Conservation (phyloP, 2,329 filamentous ascomycete species). For the Diaporthe humulicola region DNA sequence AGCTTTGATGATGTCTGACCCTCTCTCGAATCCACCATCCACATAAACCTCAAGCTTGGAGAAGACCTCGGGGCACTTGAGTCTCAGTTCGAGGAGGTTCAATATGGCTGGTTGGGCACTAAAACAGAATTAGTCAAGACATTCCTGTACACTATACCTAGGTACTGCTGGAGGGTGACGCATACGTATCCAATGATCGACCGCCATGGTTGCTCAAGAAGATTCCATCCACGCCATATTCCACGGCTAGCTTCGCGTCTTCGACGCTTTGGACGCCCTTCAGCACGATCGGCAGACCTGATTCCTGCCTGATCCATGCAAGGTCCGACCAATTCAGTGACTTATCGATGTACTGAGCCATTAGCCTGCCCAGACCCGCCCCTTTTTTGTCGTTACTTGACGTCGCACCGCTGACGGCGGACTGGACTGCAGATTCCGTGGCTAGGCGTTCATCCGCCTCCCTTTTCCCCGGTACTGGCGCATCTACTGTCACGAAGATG, state of each 20-base stretch:
- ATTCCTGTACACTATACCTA: too few relatives aligned
- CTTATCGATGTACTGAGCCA: slow-evolving; percentile 65
- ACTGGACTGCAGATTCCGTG: slow-evolving; percentile 54
- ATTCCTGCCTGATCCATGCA: slow-evolving; percentile 62
- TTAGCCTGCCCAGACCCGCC: slow-evolving; percentile 64
- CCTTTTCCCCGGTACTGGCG: slow-evolving; percentile 67
- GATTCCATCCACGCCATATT: slow-evolving; percentile 51
- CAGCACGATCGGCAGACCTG: slow-evolving; percentile 64
- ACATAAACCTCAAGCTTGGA: slow-evolving; percentile 64
- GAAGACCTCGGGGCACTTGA: slow-evolving; percentile 63
- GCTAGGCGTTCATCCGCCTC: slow-evolving; percentile 68
- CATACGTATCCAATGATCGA: slow-evolving; percentile 31
- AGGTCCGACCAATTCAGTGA: slow-evolving; percentile 66
- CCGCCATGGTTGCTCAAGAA: slow-evolving; percentile 37
- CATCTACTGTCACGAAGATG: slow-evolving; percentile 67
- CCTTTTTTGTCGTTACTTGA: slow-evolving; percentile 65
- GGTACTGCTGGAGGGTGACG: background rate
- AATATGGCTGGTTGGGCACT: slow-evolving; percentile 33
- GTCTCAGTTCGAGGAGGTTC: slow-evolving; percentile 65
- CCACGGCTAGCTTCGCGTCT: slow-evolving; percentile 64
- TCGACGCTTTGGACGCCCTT: slow-evolving; percentile 70
- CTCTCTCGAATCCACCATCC: slow-evolving; percentile 67
- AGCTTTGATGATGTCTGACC: slow-evolving; percentile 68
- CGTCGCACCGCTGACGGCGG: slow-evolving; percentile 56
- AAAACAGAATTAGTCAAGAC: background rate